A percentile compares a stretch with the other conserved stretches of the same genome.
phyloP scores from a whole-genome alignment of 257 asterid genomes.

The Solanum chmielewskii region DNA sequence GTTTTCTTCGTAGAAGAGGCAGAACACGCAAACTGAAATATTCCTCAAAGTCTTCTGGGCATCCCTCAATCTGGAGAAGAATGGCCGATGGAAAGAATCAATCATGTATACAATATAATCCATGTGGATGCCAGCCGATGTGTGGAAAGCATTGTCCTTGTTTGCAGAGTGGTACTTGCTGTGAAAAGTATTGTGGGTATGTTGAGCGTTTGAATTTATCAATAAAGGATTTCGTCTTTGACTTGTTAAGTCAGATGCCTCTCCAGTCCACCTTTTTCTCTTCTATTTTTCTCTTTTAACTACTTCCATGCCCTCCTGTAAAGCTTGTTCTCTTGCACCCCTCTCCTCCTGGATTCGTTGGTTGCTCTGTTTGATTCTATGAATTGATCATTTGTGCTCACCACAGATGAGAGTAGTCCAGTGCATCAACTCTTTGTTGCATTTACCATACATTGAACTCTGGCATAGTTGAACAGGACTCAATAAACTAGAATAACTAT shows the following conservation, averaged over 20 bases:
- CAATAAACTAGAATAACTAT: background rate
- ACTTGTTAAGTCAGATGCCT: background rate
- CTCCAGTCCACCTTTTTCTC: background rate
- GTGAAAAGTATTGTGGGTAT: constrained; percentile 91
- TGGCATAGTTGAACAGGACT: background rate
- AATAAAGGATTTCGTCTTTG: background rate
- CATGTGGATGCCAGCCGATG: constrained; percentile 67
- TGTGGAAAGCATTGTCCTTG: constrained; percentile 96
- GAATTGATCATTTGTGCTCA: background rate
- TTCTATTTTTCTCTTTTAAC: background rate
- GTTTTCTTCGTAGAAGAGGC: constrained; percentile 83
- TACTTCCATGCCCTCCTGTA: background rate
- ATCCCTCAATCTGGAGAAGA: constrained; percentile 96
- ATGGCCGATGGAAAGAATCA: constrained; percentile 75
- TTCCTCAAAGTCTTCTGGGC: constrained; percentile 95
- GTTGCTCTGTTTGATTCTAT: background rate
- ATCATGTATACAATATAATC: constrained; percentile 58
- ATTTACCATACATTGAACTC: background rate
- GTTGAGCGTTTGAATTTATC: constrained; percentile 3
- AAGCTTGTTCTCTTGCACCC: background rate
- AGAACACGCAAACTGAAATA: constrained; percentile 81
- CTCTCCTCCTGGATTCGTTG: background rate
- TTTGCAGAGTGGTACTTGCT: constrained; percentile 61
- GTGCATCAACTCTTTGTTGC: background rate
- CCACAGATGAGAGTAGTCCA: background rate